Conservation (phyloP, 2,329 filamentous ascomycete species). For the Fusarium subglutinans region DNA sequence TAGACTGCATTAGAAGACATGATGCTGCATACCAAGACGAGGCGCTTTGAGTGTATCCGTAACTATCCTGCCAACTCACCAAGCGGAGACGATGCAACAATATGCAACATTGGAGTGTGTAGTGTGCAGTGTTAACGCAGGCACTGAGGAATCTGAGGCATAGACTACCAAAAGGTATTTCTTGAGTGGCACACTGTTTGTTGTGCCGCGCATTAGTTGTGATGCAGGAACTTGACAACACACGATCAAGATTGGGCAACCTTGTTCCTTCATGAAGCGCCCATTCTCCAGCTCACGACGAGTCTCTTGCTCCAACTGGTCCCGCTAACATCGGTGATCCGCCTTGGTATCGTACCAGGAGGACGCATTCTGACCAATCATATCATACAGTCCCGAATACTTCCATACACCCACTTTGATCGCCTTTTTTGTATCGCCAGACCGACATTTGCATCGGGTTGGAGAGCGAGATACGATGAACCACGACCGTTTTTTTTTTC, state of each 20-base stretch:
- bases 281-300: conserved; percentile 20
- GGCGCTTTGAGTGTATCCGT: conserved; percentile 6
- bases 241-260: conserved; percentile 38
- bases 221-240: conserved; percentile 41
- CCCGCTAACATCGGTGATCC: conserved; percentile 39
- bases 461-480: conserved; percentile 5
- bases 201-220: conserved; percentile 17
- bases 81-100: conserved; percentile 36
- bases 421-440: conserved; percentile 28
- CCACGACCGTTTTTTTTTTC: conserved; percentile 12
- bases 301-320: conserved; percentile 31
- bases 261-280: conserved; percentile 29
- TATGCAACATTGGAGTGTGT: background rate
- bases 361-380: conserved; percentile 30
- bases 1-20: conserved; percentile 24
- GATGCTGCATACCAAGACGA: conserved; percentile 12
- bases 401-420: conserved; percentile 33
- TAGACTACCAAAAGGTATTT: background rate
- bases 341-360: conserved; percentile 37
- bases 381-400: conserved; percentile 15
- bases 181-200: conserved; percentile 19
- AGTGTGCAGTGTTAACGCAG: conserved; percentile 20
- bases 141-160: conserved; percentile 17
- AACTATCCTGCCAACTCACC: conserved; percentile 40
- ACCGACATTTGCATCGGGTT: conserved; percentile 38